Evolutionary conservation across 2,329 filamentous ascomycete genomes (phyloP).

Genomic region (Ilyonectria robusta): DNA sequence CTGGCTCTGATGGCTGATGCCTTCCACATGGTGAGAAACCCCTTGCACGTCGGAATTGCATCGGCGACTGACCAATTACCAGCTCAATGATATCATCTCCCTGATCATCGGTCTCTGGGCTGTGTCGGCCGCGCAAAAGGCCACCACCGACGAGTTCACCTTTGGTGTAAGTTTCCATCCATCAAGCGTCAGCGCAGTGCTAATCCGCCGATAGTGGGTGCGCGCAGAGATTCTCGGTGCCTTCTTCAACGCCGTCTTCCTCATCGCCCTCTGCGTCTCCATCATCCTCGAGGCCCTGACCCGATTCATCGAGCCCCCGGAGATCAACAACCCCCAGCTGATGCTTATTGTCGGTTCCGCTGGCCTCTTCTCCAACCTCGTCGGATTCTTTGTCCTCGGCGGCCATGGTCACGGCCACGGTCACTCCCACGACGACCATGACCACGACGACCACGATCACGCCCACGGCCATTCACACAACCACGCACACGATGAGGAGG

Average conservation of each 20-base stretch:
- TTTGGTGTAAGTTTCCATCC: conserved; percentile 79
- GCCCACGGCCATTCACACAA: conserved; percentile 53
- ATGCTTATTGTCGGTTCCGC: conserved; percentile 91
- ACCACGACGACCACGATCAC: conserved; percentile 60
- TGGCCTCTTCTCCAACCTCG: conserved; percentile 88
- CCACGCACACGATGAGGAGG: conserved; percentile 62
- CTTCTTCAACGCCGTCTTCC: conserved; percentile 96
- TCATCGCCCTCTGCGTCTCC: conserved; percentile 95
- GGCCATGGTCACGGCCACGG: conserved; percentile 91
- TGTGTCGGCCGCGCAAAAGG: conserved; percentile 88
- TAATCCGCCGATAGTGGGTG: conserved; percentile 79
- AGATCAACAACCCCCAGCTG: conserved; percentile 86
- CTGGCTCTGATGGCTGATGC: conserved; percentile 95
- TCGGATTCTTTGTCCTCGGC: conserved; percentile 91
- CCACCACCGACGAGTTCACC: conserved; percentile 91
- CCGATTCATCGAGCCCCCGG: conserved; percentile 90
- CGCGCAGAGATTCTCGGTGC: conserved; percentile 97
- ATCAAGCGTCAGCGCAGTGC: conserved; percentile 19
- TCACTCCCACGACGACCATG: conserved; percentile 65
- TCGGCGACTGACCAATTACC: conserved; percentile 30
- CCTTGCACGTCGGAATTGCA: conserved; percentile 13
- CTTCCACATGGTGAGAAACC: conserved; percentile 88
- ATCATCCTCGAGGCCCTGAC: conserved; percentile 97
- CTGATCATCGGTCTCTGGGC: conserved; percentile 95
- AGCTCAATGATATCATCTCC: conserved; percentile 98